These are phyloP conservation scores for Carex pumila DNA, from an alignment of 176 grass and related monocot species.

Conservation along the genomic window DNA sequence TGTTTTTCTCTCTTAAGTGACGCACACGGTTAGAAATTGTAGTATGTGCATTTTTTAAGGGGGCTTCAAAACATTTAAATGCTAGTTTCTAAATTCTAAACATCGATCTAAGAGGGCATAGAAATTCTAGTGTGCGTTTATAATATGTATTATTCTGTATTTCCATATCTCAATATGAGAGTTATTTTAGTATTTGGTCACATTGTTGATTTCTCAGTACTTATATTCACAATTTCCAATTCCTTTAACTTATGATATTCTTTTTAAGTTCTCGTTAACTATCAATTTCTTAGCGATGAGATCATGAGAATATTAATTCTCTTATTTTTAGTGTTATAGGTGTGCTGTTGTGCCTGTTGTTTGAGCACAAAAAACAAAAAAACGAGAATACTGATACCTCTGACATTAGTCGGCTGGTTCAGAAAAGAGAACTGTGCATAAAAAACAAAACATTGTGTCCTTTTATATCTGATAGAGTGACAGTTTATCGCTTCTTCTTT, in stretches of 20 bases:
- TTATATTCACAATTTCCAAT: not conserved
- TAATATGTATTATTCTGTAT: no score
- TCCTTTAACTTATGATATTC: not conserved
- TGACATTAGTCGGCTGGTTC: not conserved
- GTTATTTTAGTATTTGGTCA: not conserved
- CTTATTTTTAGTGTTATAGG: not conserved
- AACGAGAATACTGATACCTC: not conserved
- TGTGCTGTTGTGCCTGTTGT: not conserved
- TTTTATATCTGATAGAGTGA: not conserved
- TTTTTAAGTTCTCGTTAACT: not conserved
- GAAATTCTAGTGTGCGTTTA: no score
- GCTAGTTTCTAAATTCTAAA: no score
- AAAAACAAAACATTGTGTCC: not conserved
- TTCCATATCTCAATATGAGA: no score
- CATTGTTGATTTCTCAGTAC: not conserved
- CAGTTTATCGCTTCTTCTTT: not conserved
- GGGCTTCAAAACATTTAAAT: no score
- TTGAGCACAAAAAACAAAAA: not conserved
- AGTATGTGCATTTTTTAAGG: no score
- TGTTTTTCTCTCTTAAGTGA: not conserved
- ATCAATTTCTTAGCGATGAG: not conserved
- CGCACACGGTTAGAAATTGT: no score
- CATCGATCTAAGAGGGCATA: no score
- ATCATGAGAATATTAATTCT: not conserved
- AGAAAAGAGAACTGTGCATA: not conserved